Conservation (phyloP, 192 early-diverging fungal species). For the Pilaira anomala region DNA sequence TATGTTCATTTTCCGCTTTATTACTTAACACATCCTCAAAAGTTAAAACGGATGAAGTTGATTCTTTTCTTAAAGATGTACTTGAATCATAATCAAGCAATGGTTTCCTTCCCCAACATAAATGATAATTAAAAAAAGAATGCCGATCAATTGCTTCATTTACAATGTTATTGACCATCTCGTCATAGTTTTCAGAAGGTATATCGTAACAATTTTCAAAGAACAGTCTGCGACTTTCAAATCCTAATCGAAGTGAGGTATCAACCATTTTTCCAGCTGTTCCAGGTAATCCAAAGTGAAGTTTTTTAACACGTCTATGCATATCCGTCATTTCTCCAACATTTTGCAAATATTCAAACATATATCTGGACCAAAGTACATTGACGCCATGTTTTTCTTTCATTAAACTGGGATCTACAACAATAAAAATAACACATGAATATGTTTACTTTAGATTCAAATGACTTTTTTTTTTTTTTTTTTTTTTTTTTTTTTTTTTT, state of each 20-base stretch:
- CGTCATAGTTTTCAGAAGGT: not conserved
- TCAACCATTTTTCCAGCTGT: conserved; percentile 1
- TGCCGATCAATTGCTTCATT: not conserved
- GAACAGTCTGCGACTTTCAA: conserved; percentile 1
- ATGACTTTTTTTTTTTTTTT: too few relatives aligned
- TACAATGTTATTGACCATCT: not conserved
- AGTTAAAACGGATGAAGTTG: too few relatives aligned
- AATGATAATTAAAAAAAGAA: conserved; percentile 9
- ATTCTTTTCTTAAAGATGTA: not conserved
- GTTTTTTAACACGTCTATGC: not conserved
- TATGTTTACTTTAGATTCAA: too few relatives aligned
- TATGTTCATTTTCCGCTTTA: not conserved
- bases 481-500: too few relatives aligned
- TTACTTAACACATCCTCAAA: too few relatives aligned
- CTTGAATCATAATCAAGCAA: not conserved
- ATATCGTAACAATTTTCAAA: not conserved
- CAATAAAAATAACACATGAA: not conserved
- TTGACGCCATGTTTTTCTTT: conserved; percentile 4
- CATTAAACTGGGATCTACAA: conserved; percentile 5
- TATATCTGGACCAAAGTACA: conserved; percentile 7
- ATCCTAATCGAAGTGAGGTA: not conserved
- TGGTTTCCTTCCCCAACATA: conserved; percentile 4
- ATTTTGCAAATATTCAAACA: conserved; percentile 9
- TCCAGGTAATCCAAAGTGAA: not conserved
- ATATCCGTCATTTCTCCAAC: conserved; percentile 16